Evolutionary conservation across 805 yeast genomes (phyloP), one percentile per base, ranked within the genome.

Genomic region (Ogataea nakhonphanomensis): DNA sequence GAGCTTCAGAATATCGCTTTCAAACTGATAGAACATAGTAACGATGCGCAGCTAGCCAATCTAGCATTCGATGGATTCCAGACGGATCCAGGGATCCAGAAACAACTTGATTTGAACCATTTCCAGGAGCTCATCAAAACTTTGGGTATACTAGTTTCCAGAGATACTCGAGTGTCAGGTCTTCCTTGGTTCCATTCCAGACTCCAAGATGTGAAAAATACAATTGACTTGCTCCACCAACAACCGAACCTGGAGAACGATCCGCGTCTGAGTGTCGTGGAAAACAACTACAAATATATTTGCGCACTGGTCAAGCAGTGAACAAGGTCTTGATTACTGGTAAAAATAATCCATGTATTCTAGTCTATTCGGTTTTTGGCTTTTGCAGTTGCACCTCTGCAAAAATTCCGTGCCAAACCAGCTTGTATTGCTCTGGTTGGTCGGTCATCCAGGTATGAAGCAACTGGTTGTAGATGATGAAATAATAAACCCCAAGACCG

Each of bases 401-500:
- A 29, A 82, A 54, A 7, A 80, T 77, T 45, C 74, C 75, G 33
- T 69, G 67, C 79, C 88, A 75, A 15, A 71, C 69, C 49, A 81
- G 71, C 40, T 65, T 62, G 58, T 77, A 90, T 24, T 74, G 68
- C 21, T 72, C 64, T 21, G 76, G 74, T n/a, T 66, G 65, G 5
- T 79, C 81, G 11, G 69, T 68, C 57, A 87, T 73, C 62, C 81
- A 79, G 24, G 83, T 66, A 50, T 91, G 73, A 46, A 90, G 66
- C 48, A 84, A 77, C 66, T 88, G 90, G 55, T 84, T 73, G 57
- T 84, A 88, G 3, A 84, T 79, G 49, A 90, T 73, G 64, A 87
- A 90, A 58, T 73, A 83, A 62, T 91, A 91, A 8, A 91, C 93
- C 2, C 97, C 96, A 14, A 79, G 67, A 0, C 95, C 95, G 0